Base-by-base conservation (phyloP, 2,329 filamentous ascomycete genomes). In the Xylaria sp. region DNA sequence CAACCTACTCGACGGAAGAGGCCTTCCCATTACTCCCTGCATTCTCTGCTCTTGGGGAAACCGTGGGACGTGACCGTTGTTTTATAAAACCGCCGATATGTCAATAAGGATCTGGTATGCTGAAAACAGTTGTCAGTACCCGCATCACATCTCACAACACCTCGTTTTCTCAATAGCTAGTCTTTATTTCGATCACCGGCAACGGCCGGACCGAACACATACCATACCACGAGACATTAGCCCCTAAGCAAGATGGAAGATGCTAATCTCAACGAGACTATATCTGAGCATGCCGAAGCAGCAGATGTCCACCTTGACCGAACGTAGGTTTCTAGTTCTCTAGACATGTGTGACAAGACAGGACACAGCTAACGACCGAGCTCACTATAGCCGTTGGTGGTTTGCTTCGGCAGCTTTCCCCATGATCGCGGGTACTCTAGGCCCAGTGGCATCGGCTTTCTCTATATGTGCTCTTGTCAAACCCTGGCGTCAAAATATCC, bases 391-490 rank as follows among this genome's bases (percentile, higher is more conserved):
- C 65, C 86, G 86, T 21, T 90, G 87, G 87, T 90, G 88, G 88
- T 85, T 90, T 74, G 85, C 87, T 30, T 88, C 87, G 2, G 87
- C 88, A 1, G 88, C 86, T 9, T 90, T 94, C 70, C 92, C 92
- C 36, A 88, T 98, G 77, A 86, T 96, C 11, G 93, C 94, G 1
- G 94, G 93, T 39, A 93, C 94, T 0, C 86, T 96, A 2, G 93
- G 93, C 0, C 94, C 94, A 0, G 87, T 97, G 9, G 94, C 94
- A 2, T 97, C 94, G 66, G 90, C 96, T 34, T 92, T 96, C 80
- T 95, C 92, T 65, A 93, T 97, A 67, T 93, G 92, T 69, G 93
- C 94, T 7, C 84, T 97, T n/a, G 92, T 93, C 1, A 90, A 89
- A 32, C 88, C 88, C 24, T 97, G 94, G 94, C 85, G 92, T 68